Conservation (phyloP, 2,329 filamentous ascomycete species). For the Lithohypha guttulata region DNA sequence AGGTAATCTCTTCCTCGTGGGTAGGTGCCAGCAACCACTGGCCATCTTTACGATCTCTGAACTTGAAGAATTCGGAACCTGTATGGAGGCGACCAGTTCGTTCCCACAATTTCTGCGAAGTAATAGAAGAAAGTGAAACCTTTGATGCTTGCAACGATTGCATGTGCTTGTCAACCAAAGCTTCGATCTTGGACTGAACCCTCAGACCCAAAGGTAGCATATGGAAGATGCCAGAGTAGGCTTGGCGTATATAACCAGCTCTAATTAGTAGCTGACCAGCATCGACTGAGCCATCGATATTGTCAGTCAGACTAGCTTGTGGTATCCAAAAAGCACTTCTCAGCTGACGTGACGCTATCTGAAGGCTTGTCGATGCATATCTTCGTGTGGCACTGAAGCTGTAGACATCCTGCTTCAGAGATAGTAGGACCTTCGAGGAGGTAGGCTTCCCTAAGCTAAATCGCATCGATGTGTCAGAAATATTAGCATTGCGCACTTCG, state of each 20-base stretch:
- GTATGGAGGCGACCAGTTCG: conserved; percentile 69
- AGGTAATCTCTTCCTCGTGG: conserved; percentile 92
- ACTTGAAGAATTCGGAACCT: conserved; percentile 60
- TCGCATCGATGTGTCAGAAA: too few species aligned
- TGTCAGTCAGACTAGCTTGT: conserved; percentile 8
- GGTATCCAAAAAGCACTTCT: conserved; percentile 19
- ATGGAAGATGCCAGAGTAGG: conserved; percentile 85
- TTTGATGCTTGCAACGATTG: conserved; percentile 62
- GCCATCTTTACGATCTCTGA: conserved; percentile 66
- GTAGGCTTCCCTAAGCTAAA: too few species aligned
- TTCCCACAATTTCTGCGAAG: conserved; percentile 73
- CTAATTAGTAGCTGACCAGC: conserved; percentile 28
- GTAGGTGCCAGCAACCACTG: conserved; percentile 77
- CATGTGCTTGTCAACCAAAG: conserved; percentile 85
- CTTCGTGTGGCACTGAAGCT: background rate
- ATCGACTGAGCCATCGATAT: conserved; percentile 15
- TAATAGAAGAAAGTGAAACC: conserved; percentile 71
- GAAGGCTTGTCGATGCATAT: background rate
- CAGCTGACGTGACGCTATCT: conserved; percentile 12
- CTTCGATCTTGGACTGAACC: conserved; percentile 80
- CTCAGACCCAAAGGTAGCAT: conserved; percentile 75
- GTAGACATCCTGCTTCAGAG: background rate
- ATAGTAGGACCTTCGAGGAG: background rate
- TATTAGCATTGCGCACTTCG: too few species aligned
- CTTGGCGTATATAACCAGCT: conserved; percentile 65